phyloP scores from a whole-genome alignment of 2,329 filamentous ascomycete species.

The Pseudocercospora cruenta region DNA sequence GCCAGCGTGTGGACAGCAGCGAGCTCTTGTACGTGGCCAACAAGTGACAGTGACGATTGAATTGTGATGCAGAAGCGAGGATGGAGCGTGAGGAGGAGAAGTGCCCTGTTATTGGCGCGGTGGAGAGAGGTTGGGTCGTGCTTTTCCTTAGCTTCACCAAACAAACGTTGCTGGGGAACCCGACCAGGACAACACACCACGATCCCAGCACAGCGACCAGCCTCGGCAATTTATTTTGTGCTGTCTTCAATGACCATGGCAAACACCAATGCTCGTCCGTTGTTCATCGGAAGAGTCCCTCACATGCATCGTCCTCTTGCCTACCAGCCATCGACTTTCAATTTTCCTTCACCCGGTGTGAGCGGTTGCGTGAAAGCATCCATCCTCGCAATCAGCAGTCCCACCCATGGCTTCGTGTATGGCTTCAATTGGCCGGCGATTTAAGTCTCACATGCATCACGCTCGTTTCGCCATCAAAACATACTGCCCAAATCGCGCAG shows the following conservation, averaged over 20 bases:
- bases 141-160: neutral
- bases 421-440: slow-evolving; percentile 12
- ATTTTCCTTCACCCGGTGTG: neutral
- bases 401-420: slow-evolving; percentile 15
- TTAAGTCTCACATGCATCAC: slow-evolving; percentile 19
- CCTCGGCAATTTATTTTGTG: neutral
- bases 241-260: too few relatives aligned
- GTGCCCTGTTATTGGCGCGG: neutral
- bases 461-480: slow-evolving; percentile 17
- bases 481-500: slow-evolving; percentile 13
- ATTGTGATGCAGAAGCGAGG: neutral
- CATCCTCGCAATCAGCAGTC: slow-evolving; percentile 2
- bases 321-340: slow-evolving; percentile 3
- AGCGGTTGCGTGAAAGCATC: neutral
- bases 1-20: slow-evolving; percentile 8
- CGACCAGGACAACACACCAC: neutral
- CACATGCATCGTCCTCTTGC: too few relatives aligned
- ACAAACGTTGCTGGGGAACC: neutral
- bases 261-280: too few relatives aligned
- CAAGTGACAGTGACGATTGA: slow-evolving; percentile 1
- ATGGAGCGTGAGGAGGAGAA: neutral
- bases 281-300: too few relatives aligned
- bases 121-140: neutral
- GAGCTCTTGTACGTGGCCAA: slow-evolving; percentile 7
- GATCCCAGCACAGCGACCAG: neutral